Evolutionary conservation across 2,329 filamentous ascomycete genomes (phyloP), one percentile per base, ranked within the genome.

Genomic region (Verruconis gallopava): DNA sequence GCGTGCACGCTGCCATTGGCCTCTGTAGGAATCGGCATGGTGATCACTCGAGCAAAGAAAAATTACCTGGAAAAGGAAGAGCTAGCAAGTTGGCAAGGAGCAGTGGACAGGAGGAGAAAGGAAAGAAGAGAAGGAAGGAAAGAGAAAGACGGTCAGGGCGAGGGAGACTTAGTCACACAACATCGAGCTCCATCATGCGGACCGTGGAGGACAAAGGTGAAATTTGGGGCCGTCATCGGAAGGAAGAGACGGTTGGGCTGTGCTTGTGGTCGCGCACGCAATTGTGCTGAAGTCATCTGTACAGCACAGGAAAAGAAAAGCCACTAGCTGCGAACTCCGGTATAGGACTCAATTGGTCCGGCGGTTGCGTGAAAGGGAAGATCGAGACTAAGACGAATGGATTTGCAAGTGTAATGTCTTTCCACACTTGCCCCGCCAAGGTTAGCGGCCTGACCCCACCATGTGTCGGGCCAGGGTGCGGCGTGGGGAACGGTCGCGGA

Each of bases 401-500:
- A 9, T 30, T 30, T 30, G 25, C 6, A n/a, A 30, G 25, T 30
- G 25, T 30, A 30, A 30, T 30, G 25, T 9, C 6, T 9, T 30
- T 30, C n/a, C 9, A 30, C 25, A 30, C 25, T 30, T 30, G n/a
- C 25, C 25, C 25, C 25, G 25, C 25, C 6, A 30, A 9, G 25
- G 25, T 9, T 30, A 30, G 25, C 6, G 25, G 9, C n/a, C n/a
- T 9, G 25, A 9, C 25, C 25, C 25, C n/a, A 9, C 9, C n/a
- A n/a, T n/a, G n/a, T n/a, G n/a, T n/a, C n/a, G n/a, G n/a, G 6
- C 6, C 25, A 9, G 25, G 25, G 25, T 30, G 9, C 21, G 36
- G 21, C n/a, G 21, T 39, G 11, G 12, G 15, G 30, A n/a, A 37
- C 20, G 39, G n/a, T n/a, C 20, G 22, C 39, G 28, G 28, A 34